Conservation (phyloP, 2,329 filamentous ascomycete genomes). For the Microascus cirrosus region DNA sequence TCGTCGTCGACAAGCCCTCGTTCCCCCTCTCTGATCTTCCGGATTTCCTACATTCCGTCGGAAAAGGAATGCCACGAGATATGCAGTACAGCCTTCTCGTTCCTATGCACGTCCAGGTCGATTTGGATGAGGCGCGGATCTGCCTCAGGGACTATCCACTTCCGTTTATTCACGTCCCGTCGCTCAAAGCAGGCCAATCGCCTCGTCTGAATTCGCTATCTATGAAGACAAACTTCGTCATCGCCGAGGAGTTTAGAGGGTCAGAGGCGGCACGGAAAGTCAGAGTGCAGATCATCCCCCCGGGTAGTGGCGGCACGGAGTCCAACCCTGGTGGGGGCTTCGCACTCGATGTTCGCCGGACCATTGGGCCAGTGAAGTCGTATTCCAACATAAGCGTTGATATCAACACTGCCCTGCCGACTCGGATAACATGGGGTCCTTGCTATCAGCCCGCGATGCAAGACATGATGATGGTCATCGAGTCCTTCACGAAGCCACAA, state of each 20-base stretch:
- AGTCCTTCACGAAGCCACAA: slow-evolving; percentile 93
- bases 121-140: slow-evolving; percentile 83
- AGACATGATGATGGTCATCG: slow-evolving; percentile 99
- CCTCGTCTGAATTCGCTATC: slow-evolving; percentile 71
- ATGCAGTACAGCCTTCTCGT: slow-evolving; percentile 85
- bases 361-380: slow-evolving; percentile 89
- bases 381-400: slow-evolving; percentile 88
- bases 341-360: slow-evolving; percentile 76
- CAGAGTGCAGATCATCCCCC: slow-evolving; percentile 73
- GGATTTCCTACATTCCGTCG: slow-evolving; percentile 74
- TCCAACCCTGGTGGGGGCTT: slow-evolving; percentile 54
- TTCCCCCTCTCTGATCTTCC: slow-evolving; percentile 77
- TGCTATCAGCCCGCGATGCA: slow-evolving; percentile 97
- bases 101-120: slow-evolving; percentile 80
- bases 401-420: slow-evolving; percentile 86
- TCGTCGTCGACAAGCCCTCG: slow-evolving; percentile 83
- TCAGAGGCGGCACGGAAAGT: slow-evolving; percentile 70
- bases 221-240: slow-evolving; percentile 81
- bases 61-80: slow-evolving; percentile 91
- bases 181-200: slow-evolving; percentile 69
- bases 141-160: slow-evolving; percentile 87
- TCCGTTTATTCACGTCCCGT: slow-evolving; percentile 81
- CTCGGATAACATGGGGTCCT: slow-evolving; percentile 91
- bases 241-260: slow-evolving; percentile 86
- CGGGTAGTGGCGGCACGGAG: slow-evolving; percentile 45